Conservation (phyloP, 495 filamentous ascomycete species). For the Aspergillus affinis region DNA sequence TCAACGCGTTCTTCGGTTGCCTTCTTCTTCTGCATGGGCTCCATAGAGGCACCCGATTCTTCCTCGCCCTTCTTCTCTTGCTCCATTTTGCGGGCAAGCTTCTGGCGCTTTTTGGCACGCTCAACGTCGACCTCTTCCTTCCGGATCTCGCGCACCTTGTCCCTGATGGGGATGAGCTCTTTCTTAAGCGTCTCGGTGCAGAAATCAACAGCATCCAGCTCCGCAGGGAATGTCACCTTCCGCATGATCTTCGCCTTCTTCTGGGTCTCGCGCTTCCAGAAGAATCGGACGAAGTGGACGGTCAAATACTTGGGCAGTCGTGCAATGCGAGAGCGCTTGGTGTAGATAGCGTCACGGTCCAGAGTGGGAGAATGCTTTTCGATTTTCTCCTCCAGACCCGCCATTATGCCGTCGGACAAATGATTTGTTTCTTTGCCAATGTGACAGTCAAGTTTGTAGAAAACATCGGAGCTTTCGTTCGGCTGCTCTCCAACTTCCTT, state of each 20-base stretch:
- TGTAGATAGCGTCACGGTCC: conserved; percentile 78
- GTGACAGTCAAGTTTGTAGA: conserved; percentile 94
- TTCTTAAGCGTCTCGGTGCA: conserved; percentile 86
- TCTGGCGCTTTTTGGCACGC: conserved; percentile 60
- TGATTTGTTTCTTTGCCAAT: conserved; percentile 85
- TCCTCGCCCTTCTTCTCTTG: conserved; percentile 51
- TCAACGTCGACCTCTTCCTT: conserved; percentile 93
- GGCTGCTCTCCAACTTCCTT: conserved; percentile 75
- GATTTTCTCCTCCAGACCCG: conserved; percentile 80
- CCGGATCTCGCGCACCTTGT: conserved; percentile 91
- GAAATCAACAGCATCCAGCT: conserved; percentile 91
- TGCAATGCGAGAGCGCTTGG: conserved; percentile 83
- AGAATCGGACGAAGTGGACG: conserved; percentile 97
- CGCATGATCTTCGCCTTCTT: conserved; percentile 99
- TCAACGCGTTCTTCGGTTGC: conserved; percentile 52
- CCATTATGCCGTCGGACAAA: conserved; percentile 79
- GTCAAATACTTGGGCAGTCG: conserved; percentile 92
- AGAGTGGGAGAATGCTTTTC: conserved; percentile 82
- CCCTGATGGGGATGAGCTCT: conserved; percentile 81
- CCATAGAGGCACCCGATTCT: conserved; percentile 30
- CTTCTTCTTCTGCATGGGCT: conserved; percentile 52
- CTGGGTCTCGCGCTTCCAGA: conserved; percentile 89
- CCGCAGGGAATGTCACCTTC: conserved; percentile 92
- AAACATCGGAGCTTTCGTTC: conserved; percentile 63
- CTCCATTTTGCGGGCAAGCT: conserved; percentile 31